Conservation (phyloP, 345 rosid species). For the Turnera subulata region DNA sequence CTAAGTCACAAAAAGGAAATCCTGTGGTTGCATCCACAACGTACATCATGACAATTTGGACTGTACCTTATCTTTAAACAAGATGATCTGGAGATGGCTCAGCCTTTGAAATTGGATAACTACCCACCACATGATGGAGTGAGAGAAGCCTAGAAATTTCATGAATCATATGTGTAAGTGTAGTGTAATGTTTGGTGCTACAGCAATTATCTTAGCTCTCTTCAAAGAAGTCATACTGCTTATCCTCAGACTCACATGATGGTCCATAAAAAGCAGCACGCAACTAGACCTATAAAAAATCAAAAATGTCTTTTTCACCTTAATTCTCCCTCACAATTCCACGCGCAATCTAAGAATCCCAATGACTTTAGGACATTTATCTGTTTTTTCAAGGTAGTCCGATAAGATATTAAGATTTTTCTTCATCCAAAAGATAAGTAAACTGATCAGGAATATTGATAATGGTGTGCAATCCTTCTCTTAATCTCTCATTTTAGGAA, state of each 20-base stretch:
- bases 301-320: neutral
- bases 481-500: too few relatives aligned
- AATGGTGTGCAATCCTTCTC: too few relatives aligned
- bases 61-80: conserved; percentile 20
- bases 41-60: conserved; percentile 4
- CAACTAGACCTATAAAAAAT: neutral
- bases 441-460: too few relatives aligned
- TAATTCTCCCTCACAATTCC: neutral
- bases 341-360: neutral
- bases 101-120: conserved; percentile 15
- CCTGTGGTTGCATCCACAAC: neutral
- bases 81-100: conserved; percentile 12
- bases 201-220: neutral
- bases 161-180: neutral
- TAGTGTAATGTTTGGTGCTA: neutral
- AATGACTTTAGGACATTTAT: neutral
- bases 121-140: too few relatives aligned
- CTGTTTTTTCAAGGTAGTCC: too few relatives aligned
- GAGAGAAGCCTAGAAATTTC: conserved; percentile 5
- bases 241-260: neutral
- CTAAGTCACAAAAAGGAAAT: conserved; percentile 1
- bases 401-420: too few relatives aligned
- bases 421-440: too few relatives aligned
- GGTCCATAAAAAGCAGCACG: neutral
- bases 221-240: neutral